Evolutionary conservation across 352 stramenopile genomes (phyloP).

Genomic region (Achlya hypogyna): DNA sequence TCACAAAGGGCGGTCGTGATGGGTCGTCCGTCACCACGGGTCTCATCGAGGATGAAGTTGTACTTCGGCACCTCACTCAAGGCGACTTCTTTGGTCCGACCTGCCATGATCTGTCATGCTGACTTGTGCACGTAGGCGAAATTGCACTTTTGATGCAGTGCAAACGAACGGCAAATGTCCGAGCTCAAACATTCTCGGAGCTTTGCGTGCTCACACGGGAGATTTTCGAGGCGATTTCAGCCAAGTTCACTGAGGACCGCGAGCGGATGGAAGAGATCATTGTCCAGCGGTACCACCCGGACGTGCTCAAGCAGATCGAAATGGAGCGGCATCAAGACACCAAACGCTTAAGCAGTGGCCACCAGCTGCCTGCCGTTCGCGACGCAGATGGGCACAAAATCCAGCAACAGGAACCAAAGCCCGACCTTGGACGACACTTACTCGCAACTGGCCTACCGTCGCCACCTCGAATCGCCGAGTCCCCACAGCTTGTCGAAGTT

Average conservation of each 20-base stretch:
- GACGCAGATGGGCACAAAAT: too few species aligned
- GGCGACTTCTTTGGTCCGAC: constrained; percentile 57
- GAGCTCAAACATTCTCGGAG: constrained; percentile 58
- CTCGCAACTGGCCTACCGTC: background rate
- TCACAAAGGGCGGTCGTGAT: constrained; percentile 54
- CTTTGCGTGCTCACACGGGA: constrained; percentile 65
- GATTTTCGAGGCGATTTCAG: constrained; percentile 65
- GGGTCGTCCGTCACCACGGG: background rate
- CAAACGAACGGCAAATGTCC: constrained; percentile 72
- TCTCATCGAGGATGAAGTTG: background rate
- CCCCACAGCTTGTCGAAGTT: background rate
- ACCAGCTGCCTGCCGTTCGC: too few species aligned
- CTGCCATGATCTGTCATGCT: background rate
- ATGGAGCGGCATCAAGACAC: background rate
- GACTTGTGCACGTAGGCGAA: constrained; percentile 26
- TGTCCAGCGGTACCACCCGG: constrained; percentile 74
- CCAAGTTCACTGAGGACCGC: constrained; percentile 65
- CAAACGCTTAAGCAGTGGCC: background rate
- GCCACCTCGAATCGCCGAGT: background rate
- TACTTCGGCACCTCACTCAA: constrained; percentile 28
- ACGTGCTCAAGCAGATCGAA: constrained; percentile 44
- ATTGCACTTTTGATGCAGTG: constrained; percentile 79
- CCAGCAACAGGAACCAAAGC: too few species aligned
- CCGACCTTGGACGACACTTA: too few species aligned
- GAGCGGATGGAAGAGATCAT: constrained; percentile 80